phyloP scores from a whole-genome alignment of 2,329 filamentous ascomycete genomes.

The Ceratocystis diversiconidia region DNA sequence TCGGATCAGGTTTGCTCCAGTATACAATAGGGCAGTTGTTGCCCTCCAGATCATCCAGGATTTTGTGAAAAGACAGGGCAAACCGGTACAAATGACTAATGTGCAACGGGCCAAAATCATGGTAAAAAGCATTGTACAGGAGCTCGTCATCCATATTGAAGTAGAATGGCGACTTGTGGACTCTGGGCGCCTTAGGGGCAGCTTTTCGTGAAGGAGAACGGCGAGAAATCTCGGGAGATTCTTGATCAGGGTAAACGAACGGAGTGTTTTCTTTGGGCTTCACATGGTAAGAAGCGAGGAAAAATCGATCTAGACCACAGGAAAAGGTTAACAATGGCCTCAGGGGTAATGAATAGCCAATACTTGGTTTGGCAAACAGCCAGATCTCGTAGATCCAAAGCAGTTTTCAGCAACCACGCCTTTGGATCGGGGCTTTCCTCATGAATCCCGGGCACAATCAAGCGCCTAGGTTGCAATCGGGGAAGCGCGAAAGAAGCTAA shows the following conservation, averaged over 20 bases:
- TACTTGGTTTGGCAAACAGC: too few species aligned
- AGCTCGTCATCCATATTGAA: conserved; percentile 89
- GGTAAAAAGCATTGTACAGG: conserved; percentile 95
- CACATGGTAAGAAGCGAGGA: conserved; percentile 81
- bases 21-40: conserved; percentile 85
- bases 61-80: conserved; percentile 88
- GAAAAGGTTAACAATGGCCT: not conserved
- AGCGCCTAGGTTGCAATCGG: not conserved
- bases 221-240: conserved; percentile 28
- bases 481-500: not conserved
- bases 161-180: conserved; percentile 55
- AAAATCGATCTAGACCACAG: conserved; percentile 62
- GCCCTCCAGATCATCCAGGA: conserved; percentile 81
- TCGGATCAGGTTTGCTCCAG: conserved; percentile 83
- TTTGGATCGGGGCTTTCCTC: too few species aligned
- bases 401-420: too few species aligned
- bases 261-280: conserved; percentile 66
- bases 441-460: too few species aligned
- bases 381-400: too few species aligned
- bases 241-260: conserved; percentile 58
- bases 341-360: too few species aligned
- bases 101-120: conserved; percentile 94
- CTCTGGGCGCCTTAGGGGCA: conserved; percentile 26
- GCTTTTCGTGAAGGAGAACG: conserved; percentile 34
- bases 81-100: conserved; percentile 96